Base-by-base conservation (phyloP, 371 early-diverging fungal species). In the Basidiobolus meristosporus region DNA sequence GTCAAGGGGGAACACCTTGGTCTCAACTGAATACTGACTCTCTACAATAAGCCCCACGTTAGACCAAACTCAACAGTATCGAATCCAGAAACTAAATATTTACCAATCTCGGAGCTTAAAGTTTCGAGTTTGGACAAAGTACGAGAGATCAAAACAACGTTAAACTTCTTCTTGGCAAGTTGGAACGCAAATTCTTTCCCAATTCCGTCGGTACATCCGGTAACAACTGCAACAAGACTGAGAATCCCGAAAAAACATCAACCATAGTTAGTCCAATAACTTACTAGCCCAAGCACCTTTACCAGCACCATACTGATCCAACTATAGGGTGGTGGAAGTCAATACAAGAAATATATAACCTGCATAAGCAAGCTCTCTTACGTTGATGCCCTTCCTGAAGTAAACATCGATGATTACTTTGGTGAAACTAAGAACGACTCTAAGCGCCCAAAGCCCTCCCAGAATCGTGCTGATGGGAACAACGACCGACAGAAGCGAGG, bases 161-260 rank as follows among this genome's bases (percentile, higher is more conserved):
- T 96, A 63, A 88, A 73, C 54, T 74, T 70, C 23, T 70, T 68
- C 40, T 73, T 59, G 36, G 96, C 95, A 28, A 97, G 64, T 57
- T 91, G 89, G 38, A 65, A 52, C 15, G 96, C 92, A 43, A 93
- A 86, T 48, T 86, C 95, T 50, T 77, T 82, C 30, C 98, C 98
- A 58, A 97, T 91, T 37, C 96, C 98, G 63, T 95, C 98, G 7
- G 96, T 85, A 14, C 93, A 91, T 40, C 98, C 99, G 37, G 98
- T 98, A 34, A 98, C 69, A 39, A 97, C 82, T 75, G 54, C 9
- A 12, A 30, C 21, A 12, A 16, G 21, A 7, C 0, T 30, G 0
- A 23, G 10, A 36, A 47, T 2, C 17, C 10, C 6, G n/a, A 30
- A 22, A n/a, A 26, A 15, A 14, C 41, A 20, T 30, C 31, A 23